Evolutionary conservation across 148 eudicot species (phyloP).

Genomic region (Amaranthus cruentus): DNA sequence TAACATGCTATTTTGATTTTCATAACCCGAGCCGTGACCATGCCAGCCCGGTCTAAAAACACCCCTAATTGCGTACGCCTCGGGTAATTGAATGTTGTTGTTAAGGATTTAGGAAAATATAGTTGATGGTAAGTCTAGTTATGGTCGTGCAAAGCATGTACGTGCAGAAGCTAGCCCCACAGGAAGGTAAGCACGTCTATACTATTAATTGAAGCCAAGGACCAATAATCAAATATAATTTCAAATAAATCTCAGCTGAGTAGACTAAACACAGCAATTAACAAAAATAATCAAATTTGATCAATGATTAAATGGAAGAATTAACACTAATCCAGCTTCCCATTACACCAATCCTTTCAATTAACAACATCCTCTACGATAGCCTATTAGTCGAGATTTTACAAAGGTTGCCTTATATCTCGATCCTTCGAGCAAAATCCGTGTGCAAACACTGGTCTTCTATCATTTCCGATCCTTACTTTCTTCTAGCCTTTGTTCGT

Average conservation of each 20-base stretch:
- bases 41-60: too few species aligned
- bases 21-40: too few species aligned
- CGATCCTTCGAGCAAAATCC: conserved; percentile 21
- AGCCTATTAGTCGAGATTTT: conserved; percentile 24
- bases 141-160: conserved; percentile 16
- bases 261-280: neutral
- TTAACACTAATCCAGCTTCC: conserved; percentile 5
- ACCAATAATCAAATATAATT: neutral
- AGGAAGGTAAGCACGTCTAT: conserved; percentile 26
- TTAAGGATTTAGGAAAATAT: too few species aligned
- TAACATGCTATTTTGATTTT: too few species aligned
- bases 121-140: neutral
- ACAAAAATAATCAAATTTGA: neutral
- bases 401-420: conserved; percentile 19
- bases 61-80: too few species aligned
- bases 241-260: neutral
- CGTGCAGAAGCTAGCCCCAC: conserved; percentile 7
- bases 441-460: conserved; percentile 28
- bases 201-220: neutral
- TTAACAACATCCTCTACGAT: conserved; percentile 18
- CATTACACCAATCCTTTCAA: neutral
- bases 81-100: too few species aligned
- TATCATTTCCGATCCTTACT: conserved; percentile 19
- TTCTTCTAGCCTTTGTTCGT: conserved; percentile 2
- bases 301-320: neutral